Evolutionary conservation across 2,329 filamentous ascomycete species (phyloP).

Genomic region (Dactylellina drechsleri): DNA sequence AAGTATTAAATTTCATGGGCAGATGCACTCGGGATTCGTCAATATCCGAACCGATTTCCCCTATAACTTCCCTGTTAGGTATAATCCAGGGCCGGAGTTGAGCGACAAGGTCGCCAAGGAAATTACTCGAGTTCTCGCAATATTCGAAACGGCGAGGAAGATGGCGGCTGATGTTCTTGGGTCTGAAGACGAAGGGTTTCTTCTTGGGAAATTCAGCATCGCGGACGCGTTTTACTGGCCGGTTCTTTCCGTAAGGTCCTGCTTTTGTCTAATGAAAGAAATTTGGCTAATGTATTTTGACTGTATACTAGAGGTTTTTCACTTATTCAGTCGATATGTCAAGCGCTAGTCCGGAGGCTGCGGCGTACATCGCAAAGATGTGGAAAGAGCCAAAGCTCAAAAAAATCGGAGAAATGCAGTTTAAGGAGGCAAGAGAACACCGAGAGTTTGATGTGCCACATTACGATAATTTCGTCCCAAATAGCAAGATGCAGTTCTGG

Average conservation of each 20-base stretch:
- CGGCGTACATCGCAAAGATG: constrained; percentile 45
- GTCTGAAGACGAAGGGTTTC: constrained; percentile 31
- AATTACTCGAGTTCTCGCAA: constrained; percentile 23
- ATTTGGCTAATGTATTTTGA: too few species aligned
- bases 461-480: constrained; percentile 43
- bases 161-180: constrained; percentile 18
- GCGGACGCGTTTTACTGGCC: constrained; percentile 53
- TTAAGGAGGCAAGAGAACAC: constrained; percentile 25
- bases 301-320: constrained; percentile 43
- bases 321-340: constrained; percentile 47
- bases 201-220: constrained; percentile 40
- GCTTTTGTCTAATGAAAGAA: too few species aligned
- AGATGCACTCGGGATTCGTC: constrained; percentile 45
- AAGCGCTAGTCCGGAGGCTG: constrained; percentile 10
- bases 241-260: constrained; percentile 28
- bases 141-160: constrained; percentile 40
- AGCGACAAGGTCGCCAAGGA: constrained; percentile 26
- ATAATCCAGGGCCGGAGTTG: constrained; percentile 29
- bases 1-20: not conserved
- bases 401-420: constrained; percentile 41
- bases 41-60: constrained; percentile 40
- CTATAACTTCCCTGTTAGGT: constrained; percentile 48
- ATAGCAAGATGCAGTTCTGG: constrained; percentile 49
- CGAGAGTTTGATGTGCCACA: constrained; percentile 44
- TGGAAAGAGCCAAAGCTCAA: constrained; percentile 44